Percentiles rank a stretch among this genome's conserved stretches.
phyloP scores from a whole-genome alignment of 2,329 filamentous ascomycete species.

The Pseudomassariella vexata region DNA sequence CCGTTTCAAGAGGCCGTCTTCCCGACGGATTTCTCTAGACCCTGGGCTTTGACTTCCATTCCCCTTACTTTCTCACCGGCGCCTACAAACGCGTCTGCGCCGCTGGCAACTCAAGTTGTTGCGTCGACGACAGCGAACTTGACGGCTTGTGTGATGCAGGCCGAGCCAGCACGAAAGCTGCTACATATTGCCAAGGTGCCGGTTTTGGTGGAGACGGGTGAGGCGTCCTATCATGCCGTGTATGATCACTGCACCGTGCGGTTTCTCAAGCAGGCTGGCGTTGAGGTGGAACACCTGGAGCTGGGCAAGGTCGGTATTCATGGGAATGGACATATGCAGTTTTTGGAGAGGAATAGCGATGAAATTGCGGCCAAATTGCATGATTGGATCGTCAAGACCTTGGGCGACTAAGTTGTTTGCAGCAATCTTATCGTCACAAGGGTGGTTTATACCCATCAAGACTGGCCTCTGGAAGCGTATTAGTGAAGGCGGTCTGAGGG shows the following conservation, averaged over 20 bases:
- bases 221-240: constrained; percentile 10
- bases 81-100: constrained; percentile 8
- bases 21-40: constrained; percentile 10
- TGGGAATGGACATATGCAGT: constrained; percentile 7
- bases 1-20: constrained; percentile 15
- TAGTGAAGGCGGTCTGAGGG: no score
- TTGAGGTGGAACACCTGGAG: constrained; percentile 4
- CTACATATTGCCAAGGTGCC: constrained; percentile 7
- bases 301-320: constrained; percentile 5
- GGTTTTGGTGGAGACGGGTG: constrained; percentile 7
- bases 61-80: constrained; percentile 21
- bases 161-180: constrained; percentile 3
- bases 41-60: constrained; percentile 22
- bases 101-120: constrained; percentile 8
- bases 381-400: constrained; percentile 4
- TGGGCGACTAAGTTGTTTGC: no score
- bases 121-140: not conserved
- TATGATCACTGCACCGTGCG: constrained; percentile 10
- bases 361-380: constrained; percentile 4
- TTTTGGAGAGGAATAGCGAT: constrained; percentile 7
- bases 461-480: no score
- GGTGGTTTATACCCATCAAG: no score
- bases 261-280: constrained; percentile 10
- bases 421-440: no score
- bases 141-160: constrained; percentile 7